phyloP scores from a whole-genome alignment of 371 early-diverging fungal species.

The Rhizopus sp. region DNA sequence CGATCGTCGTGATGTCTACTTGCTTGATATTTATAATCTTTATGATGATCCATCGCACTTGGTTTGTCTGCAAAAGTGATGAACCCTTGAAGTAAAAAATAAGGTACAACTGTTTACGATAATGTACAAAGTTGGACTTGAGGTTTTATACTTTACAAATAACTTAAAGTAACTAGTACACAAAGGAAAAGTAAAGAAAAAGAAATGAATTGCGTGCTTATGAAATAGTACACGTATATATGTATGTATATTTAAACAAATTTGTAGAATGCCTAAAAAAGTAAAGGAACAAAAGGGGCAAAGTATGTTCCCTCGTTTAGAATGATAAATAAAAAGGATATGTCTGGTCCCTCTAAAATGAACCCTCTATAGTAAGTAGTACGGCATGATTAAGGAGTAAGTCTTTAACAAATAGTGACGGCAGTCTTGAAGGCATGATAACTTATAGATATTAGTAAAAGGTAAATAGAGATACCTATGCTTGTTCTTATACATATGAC shows the following conservation, averaged over 20 bases:
- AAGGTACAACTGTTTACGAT: no score
- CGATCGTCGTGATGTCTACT: no score
- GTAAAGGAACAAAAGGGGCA: constrained; percentile 14
- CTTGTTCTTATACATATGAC: no score
- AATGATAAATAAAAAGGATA: not conserved
- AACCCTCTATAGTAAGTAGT: constrained; percentile 11
- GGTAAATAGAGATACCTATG: no score
- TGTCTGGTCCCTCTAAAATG: no score
- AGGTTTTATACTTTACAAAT: no score
- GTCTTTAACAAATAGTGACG: constrained; percentile 9
- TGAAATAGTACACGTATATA: not conserved
- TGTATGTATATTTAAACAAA: constrained; percentile 5
- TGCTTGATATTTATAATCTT: no score
- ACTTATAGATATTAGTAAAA: no score
- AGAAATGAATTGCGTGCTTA: constrained; percentile 4
- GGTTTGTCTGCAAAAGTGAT: no score
- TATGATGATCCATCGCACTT: no score
- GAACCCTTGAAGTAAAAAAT: no score
- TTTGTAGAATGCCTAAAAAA: constrained; percentile 11
- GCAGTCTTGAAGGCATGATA: constrained; percentile 21
- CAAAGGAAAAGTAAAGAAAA: constrained; percentile 1
- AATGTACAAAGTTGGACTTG: no score
- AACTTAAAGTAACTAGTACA: not conserved
- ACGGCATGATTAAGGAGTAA: constrained; percentile 21
- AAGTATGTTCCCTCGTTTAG: constrained; percentile 3